Evolutionary conservation across 202 grass and related monocot genomes (phyloP), one percentile per base, ranked within the genome.

Genomic region (Schoenoplectus tabernaemontani): DNA sequence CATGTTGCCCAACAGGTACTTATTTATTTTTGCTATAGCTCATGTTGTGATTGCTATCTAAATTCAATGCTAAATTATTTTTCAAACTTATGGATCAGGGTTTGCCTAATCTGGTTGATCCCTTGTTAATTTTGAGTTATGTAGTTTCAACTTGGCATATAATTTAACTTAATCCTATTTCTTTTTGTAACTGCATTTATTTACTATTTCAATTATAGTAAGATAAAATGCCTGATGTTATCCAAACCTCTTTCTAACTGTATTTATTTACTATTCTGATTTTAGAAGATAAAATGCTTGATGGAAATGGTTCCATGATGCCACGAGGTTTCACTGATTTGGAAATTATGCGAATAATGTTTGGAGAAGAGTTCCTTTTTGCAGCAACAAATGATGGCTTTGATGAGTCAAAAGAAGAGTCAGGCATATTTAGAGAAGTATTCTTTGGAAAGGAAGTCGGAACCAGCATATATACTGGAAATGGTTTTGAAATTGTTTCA

Each of bases 321-420:
- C 78, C 59, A 11, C 39, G 42, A 8, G 65, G 83, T 9, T 93
- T 93, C 83, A 84, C 84, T 67, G 91, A 90, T 76, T 86, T 86
- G 63, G 91, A 93, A 76, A 86, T 86, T 72, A 77, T 88, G 85
- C 47, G 88, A 20, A 68, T 90, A 77, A 83, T 93, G 83, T 93
- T 93, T 57, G 91, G 91, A 64, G 88, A 93, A 66, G 83, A 84
- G 34, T 67, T 93, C 11, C n/a, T 84, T 1, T 41, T 54, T 46
- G 79, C 79, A 15, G 80, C 48, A 1, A 46, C 85, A 13, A 53
- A 50, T 34, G 64, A 23, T 15, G 80, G 32, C 57, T 88, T 93
- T 75, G 91, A 93, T 68, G 71, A 81, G 42, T 93, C 91, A 1
- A 82, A 76, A 62, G 6, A 71, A 76, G 91, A 93, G 78, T 76